Evolutionary conservation across 139 green algal species (phyloP), one percentile per base, ranked within the genome.

Genomic region (Coelastrella sp.): DNA sequence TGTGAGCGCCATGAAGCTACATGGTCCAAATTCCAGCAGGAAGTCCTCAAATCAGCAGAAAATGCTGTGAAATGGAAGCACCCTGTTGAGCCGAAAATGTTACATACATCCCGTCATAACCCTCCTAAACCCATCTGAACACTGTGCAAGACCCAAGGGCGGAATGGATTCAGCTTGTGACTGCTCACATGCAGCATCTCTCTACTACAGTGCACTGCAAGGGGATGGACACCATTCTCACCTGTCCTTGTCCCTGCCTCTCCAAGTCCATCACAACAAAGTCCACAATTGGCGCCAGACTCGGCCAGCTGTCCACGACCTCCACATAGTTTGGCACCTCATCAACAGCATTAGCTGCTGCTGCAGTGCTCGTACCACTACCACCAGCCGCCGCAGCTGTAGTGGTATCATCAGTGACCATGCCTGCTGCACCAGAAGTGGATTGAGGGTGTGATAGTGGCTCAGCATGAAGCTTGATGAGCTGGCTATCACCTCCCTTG

Each of bases 271-370:
- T 92, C 15, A 99, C 95, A 21, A 48, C 91, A 78, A 99, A 96
- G 89, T 99, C 97, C 11, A 99, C 88, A 60, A 99, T 98, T 51
- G 97, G 97, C 0, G 96, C 97, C 74, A 99, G 88, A 88, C 98
- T 98, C 57, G 92, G 90, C 84, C 95, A 98, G 8, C 63, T 91
- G 19, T 99, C 96, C 57, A 99, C 73, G 48, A 98, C 89, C 91
- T 99, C 91, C 4, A 94, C 64, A 73, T 86, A 83, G 53, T 45
- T 76, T 5, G 88, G 80, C 2, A 51, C 73, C 21, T 85, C 84
- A 27, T 66, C 71, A 40, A 43, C 60, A n/a, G 6, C 75, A 45
- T 11, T 30, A 34, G 73, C 50, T 13, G 71, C 23, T n/a, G 37
- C 43, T 11, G 25, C 71, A 37, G 40, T 27, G 21, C 40, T 40